phyloP scores from a whole-genome alignment of 352 stramenopile genomes.

The Globisporangium sylvaticum region DNA sequence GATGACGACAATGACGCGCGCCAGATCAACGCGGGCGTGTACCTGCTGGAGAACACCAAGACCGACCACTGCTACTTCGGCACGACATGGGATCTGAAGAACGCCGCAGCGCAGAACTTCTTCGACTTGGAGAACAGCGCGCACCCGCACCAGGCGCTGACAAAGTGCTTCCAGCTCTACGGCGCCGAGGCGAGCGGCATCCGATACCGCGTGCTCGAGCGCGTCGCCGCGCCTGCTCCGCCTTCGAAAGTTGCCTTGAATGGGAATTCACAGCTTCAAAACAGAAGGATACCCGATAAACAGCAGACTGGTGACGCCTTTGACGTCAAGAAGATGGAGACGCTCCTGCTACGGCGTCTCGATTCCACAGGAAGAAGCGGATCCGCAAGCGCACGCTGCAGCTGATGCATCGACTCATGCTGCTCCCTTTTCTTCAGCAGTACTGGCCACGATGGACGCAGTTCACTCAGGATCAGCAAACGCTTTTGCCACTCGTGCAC shows the following conservation, averaged over 20 bases:
- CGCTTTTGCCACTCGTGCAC: conserved; percentile 49
- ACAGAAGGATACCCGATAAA: not conserved
- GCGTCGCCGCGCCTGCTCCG: conserved; percentile 20
- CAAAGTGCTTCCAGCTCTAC: conserved; percentile 39
- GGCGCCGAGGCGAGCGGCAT: conserved; percentile 36
- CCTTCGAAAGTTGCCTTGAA: not conserved
- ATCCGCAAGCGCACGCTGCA: conserved; percentile 30
- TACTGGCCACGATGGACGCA: conserved; percentile 36
- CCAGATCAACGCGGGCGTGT: conserved; percentile 63
- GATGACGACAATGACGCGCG: conserved; percentile 13
- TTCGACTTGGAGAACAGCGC: conserved; percentile 34
- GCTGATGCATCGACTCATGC: conserved; percentile 33
- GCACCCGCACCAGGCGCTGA: conserved; percentile 46
- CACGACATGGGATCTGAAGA: conserved; percentile 70
- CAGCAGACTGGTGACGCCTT: conserved; percentile 18
- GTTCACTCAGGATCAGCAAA: conserved; percentile 9
- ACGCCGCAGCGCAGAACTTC: conserved; percentile 46
- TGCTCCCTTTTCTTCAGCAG: conserved; percentile 27
- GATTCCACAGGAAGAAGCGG: conserved; percentile 28
- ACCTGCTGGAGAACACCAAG: conserved; percentile 55
- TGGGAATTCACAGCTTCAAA: not conserved
- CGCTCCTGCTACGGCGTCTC: conserved; percentile 32
- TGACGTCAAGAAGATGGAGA: conserved; percentile 57
- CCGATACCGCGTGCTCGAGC: conserved; percentile 55
- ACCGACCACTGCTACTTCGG: conserved; percentile 59